phyloP scores from a whole-genome alignment of 2,329 filamentous ascomycete species.

The Ophiobolus disseminans region DNA sequence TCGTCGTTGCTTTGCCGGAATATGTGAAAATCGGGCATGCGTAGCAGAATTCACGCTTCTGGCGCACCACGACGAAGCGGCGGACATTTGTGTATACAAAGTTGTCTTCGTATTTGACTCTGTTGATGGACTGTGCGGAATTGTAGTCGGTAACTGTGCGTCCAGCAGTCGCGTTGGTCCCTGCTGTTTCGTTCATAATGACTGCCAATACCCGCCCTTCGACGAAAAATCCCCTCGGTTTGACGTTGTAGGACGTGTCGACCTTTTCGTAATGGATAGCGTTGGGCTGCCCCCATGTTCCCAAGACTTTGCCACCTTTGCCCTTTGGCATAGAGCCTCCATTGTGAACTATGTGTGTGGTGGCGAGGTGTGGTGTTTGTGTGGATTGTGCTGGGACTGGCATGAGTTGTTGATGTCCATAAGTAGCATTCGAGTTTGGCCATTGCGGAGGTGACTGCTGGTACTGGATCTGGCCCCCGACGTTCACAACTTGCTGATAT shows the following conservation, averaged over 20 bases:
- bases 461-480: too few relatives aligned
- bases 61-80: slow-evolving; percentile 25
- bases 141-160: slow-evolving; percentile 1
- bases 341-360: too few relatives aligned
- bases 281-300: neutral
- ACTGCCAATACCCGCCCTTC: slow-evolving; percentile 13
- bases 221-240: slow-evolving; percentile 1
- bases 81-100: slow-evolving; percentile 19
- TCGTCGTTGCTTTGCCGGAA: slow-evolving; percentile 40
- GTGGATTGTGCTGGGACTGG: too few relatives aligned
- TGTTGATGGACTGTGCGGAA: slow-evolving; percentile 1
- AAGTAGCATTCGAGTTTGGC: neutral
- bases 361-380: too few relatives aligned
- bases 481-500: too few relatives aligned
- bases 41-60: slow-evolving; percentile 16
- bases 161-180: neutral
- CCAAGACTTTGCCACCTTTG: neutral
- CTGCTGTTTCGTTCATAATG: slow-evolving; percentile 10
- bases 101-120: slow-evolving; percentile 10
- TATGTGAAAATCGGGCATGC: slow-evolving; percentile 50
- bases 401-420: too few relatives aligned
- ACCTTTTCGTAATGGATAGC: neutral
- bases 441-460: too few relatives aligned
- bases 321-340: neutral
- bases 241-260: slow-evolving; percentile 4